These are phyloP conservation scores for Phaffia tasmanica DNA, from an alignment of 768 basidiomycete species.

Conservation along the genomic window DNA sequence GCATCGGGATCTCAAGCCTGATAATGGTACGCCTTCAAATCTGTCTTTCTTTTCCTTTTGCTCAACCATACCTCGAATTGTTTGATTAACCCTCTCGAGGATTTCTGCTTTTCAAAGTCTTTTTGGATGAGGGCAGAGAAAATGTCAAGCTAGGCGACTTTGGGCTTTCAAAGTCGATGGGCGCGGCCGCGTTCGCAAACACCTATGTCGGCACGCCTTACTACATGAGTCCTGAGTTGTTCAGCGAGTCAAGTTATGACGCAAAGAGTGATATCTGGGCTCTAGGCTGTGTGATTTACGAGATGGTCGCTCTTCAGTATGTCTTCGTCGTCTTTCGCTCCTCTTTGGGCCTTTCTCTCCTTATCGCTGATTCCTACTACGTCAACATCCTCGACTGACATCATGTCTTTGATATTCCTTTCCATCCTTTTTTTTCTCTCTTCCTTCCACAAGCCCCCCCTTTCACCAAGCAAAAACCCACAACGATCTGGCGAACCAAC, in stretches of 20 bases:
- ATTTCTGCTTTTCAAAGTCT: slow-evolving; percentile 49
- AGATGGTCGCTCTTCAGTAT: slow-evolving; percentile 76
- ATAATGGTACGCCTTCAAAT: slow-evolving; percentile 62
- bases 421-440: background rate
- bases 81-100: background rate
- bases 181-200: slow-evolving; percentile 76
- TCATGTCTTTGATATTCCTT: slow-evolving; percentile 2
- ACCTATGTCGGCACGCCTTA: slow-evolving; percentile 99
- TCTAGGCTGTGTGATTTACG: slow-evolving; percentile 89
- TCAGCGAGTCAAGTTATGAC: slow-evolving; percentile 95
- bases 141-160: slow-evolving; percentile 95
- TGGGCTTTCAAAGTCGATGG: slow-evolving; percentile 83
- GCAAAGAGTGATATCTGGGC: slow-evolving; percentile 99
- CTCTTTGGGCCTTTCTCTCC: background rate
- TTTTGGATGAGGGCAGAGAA: slow-evolving; percentile 63
- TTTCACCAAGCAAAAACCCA: slow-evolving; percentile 90
- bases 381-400: background rate
- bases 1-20: slow-evolving; percentile 92
- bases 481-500: slow-evolving; percentile 65
- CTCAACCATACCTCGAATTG: background rate
- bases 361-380: too few relatives aligned
- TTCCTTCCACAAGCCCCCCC: slow-evolving; percentile 47
- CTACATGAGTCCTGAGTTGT: slow-evolving; percentile 98
- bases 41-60: too few relatives aligned
- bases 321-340: slow-evolving; percentile 18